Conservation (phyloP, 1,139 yeast species). For the Taiozyma sp. region DNA sequence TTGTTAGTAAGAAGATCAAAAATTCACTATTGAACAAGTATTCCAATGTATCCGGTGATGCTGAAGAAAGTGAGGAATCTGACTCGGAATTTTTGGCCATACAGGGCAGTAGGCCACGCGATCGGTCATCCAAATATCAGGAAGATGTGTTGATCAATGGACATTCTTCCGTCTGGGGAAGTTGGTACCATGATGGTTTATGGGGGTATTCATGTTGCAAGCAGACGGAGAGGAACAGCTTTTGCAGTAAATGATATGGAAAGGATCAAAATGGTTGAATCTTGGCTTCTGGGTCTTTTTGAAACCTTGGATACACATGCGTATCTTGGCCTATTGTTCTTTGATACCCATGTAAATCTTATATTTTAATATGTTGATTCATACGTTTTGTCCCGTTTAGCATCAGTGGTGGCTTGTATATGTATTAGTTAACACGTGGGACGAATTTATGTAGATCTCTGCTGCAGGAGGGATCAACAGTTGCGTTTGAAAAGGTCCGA, state of each 20-base stretch:
- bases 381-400: no score
- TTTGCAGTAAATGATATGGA: not conserved
- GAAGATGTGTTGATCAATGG: slow-evolving; percentile 36
- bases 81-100: not conserved
- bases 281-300: no score
- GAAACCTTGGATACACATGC: no score
- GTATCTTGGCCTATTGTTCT: no score
- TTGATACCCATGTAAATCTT: no score
- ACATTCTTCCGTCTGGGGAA: slow-evolving; percentile 43
- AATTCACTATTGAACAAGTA: slow-evolving; percentile 11
- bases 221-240: slow-evolving; percentile 16
- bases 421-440: no score
- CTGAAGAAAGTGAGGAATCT: slow-evolving; percentile 4
- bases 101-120: not conserved
- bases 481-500: no score
- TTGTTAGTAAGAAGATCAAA: slow-evolving; percentile 10
- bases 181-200: slow-evolving; percentile 38
- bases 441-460: no score
- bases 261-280: no score
- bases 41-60: not conserved
- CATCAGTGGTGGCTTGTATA: no score
- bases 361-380: no score
- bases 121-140: slow-evolving; percentile 25
- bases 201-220: slow-evolving; percentile 49
- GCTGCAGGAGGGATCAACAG: no score